Conservation (phyloP, 2,329 filamentous ascomycete genomes). For the Alternaria sp. region DNA sequence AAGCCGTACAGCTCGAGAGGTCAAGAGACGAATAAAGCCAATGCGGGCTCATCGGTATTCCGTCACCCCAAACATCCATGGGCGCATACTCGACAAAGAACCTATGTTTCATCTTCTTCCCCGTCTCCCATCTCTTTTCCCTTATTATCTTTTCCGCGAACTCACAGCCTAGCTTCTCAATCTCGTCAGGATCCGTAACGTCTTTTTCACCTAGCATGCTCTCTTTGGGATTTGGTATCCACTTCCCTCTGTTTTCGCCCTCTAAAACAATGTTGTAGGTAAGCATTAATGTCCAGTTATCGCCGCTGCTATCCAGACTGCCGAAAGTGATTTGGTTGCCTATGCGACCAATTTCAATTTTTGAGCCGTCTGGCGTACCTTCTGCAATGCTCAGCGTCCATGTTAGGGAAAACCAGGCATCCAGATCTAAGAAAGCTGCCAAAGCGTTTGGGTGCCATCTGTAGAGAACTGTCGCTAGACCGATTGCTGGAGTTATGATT, state of each 20-base stretch:
- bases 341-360: slow-evolving; percentile 34
- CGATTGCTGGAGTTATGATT: slow-evolving; percentile 18
- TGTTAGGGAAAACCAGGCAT: slow-evolving; percentile 37
- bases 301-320: slow-evolving; percentile 23
- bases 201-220: slow-evolving; percentile 31
- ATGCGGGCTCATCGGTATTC: slow-evolving; percentile 34
- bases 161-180: slow-evolving; percentile 15
- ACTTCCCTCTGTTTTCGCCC: slow-evolving; percentile 13
- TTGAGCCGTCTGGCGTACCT: slow-evolving; percentile 16
- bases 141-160: slow-evolving; percentile 7
- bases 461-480: slow-evolving; percentile 30
- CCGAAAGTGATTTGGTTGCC: slow-evolving; percentile 36
- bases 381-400: slow-evolving; percentile 23
- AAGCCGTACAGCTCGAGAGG: slow-evolving; percentile 24
- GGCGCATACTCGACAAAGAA: slow-evolving; percentile 36
- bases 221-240: slow-evolving; percentile 31
- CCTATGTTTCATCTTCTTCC: slow-evolving; percentile 24
- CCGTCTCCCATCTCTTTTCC: slow-evolving; percentile 25
- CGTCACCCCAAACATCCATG: slow-evolving; percentile 38
- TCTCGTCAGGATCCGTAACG: slow-evolving; percentile 16
- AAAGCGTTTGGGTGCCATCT: slow-evolving; percentile 30
- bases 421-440: slow-evolving; percentile 29
- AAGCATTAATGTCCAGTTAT: slow-evolving; percentile 31
- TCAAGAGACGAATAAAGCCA: slow-evolving; percentile 27
- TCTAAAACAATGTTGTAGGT: slow-evolving; percentile 26